Evolutionary conservation across 2,329 filamentous ascomycete species (phyloP), one percentile per base, ranked within the genome.

Genomic region (Diaporthe batatas): DNA sequence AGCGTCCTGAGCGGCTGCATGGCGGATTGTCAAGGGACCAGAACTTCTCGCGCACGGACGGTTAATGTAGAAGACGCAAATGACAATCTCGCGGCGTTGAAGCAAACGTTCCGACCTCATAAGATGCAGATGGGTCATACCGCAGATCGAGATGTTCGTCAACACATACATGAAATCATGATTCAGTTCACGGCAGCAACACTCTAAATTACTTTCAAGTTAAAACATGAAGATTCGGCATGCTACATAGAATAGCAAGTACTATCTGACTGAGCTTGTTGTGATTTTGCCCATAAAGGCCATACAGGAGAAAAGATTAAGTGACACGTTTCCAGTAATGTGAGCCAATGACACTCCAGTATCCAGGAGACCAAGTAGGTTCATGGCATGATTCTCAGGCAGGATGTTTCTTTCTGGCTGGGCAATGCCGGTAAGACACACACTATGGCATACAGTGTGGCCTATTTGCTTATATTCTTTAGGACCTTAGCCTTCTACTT

Each of bases 61-160:
- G 18, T n/a, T 29, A 53, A 67, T 67, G 21, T 67, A 67, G 62
- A 18, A 47, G 62, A 67, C 16, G 47, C 62, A 39, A 7, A 51
- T 29, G 47, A 44, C 32, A 39, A 53, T 53, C 62, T 67, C 62
- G 47, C 47, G 44, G 44, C 62, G 32, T 14, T 25, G 47, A 53
- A 53, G 4, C 47, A 67, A 12, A 21, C 12, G 7, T 67, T 67
- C 47, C 47, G 47, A 10, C 14, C 62, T 25, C 32, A 18, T 29
- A 25, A 25, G 21, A 18, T 12, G 32, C 21, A 10, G 47, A 21
- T 53, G 14, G 14, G 42, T 1, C 21, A 36, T 18, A 25, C 36
- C 21, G 29, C 10, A 23, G 6, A 67, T 67, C n/a, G 6, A 25
- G 32, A 67, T 67, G 14, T 14, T 49, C n/a, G n/a, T 67, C 62